These are phyloP conservation scores for Sugiyamaella grinbergsii DNA, from an alignment of 1,139 yeast genomes.

Conservation along the genomic window DNA sequence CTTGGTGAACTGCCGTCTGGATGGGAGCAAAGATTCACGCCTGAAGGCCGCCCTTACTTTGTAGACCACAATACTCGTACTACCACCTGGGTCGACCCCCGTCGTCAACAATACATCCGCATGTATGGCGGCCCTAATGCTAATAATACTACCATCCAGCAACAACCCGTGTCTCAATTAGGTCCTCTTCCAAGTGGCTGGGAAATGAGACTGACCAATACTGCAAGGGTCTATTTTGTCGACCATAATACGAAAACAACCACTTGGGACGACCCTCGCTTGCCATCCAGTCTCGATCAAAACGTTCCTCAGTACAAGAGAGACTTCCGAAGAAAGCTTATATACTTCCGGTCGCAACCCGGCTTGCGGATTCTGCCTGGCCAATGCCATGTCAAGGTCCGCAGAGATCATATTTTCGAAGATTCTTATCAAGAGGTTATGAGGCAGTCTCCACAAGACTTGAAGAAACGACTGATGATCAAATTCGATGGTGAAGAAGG, in stretches of 20 bases:
- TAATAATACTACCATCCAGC: slow-evolving; percentile 81
- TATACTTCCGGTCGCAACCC: slow-evolving; percentile 97
- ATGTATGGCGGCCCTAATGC: slow-evolving; percentile 66
- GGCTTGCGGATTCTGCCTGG: slow-evolving; percentile 97
- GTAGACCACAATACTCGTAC: slow-evolving; percentile 98
- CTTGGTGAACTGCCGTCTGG: slow-evolving; percentile 97
- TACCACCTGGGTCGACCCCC: slow-evolving; percentile 99
- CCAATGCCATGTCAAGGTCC: slow-evolving; percentile 96
- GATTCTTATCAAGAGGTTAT: slow-evolving; percentile 97
- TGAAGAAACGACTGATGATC: slow-evolving; percentile 96
- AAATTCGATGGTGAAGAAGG: slow-evolving; percentile 99
- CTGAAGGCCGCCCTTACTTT: slow-evolving; percentile 96
- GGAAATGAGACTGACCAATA: slow-evolving; percentile 99
- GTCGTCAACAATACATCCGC: slow-evolving; percentile 97
- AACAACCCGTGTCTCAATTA: slow-evolving; percentile 96
- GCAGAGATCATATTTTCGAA: slow-evolving; percentile 95
- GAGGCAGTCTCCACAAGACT: slow-evolving; percentile 98
- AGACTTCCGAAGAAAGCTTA: slow-evolving; percentile 95
- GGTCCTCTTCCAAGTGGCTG: slow-evolving; percentile 99
- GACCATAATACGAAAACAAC: slow-evolving; percentile 99
- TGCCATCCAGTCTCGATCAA: slow-evolving; percentile 95
- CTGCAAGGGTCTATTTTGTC: slow-evolving; percentile 97
- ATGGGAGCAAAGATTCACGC: slow-evolving; percentile 98
- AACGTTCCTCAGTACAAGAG: slow-evolving; percentile 99
- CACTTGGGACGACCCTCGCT: slow-evolving; percentile 99